These are phyloP conservation scores for Coemansia aciculifera DNA, from an alignment of 192 early-diverging fungal species.

Conservation along the genomic window DNA sequence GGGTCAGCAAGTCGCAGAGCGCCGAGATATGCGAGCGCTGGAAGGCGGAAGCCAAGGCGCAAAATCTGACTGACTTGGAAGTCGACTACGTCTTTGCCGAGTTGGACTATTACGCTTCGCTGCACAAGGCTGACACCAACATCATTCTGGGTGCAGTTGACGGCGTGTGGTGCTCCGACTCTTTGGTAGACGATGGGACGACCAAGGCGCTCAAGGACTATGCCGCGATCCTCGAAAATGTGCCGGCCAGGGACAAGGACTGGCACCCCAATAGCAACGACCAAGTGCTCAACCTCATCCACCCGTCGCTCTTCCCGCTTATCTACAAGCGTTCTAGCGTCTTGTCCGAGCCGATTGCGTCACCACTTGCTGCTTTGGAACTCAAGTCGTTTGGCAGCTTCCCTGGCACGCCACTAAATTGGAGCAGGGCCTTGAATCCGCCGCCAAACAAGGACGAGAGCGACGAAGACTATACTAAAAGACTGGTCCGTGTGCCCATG, in stretches of 20 bases:
- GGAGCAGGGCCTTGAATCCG: constrained; percentile 15
- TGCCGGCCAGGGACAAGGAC: constrained; percentile 32
- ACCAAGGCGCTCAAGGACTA: constrained; percentile 26
- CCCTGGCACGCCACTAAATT: constrained; percentile 13
- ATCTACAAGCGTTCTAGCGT: constrained; percentile 30
- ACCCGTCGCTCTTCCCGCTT: constrained; percentile 58
- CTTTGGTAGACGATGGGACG: constrained; percentile 22
- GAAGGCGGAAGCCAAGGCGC: constrained; percentile 22
- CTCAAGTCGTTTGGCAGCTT: constrained; percentile 32
- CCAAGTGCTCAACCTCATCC: constrained; percentile 57
- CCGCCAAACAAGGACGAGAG: not conserved
- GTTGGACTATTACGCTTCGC: constrained; percentile 39
- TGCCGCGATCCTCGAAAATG: constrained; percentile 40
- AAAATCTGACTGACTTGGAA: constrained; percentile 42
- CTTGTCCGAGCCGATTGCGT: constrained; percentile 22
- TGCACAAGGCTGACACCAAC: constrained; percentile 25
- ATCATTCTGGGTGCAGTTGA: constrained; percentile 34
- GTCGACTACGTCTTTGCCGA: constrained; percentile 53
- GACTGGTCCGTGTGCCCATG: not conserved
- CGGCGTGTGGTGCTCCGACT: constrained; percentile 43
- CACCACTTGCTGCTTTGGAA: constrained; percentile 26
- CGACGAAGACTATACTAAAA: not conserved
- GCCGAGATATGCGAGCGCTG: constrained; percentile 32
- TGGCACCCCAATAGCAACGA: constrained; percentile 55
- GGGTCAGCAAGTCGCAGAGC: constrained; percentile 40